Percentiles rank a stretch among this genome's conserved stretches.
Evolutionary conservation across 139 green algal genomes (phyloP).

Genomic region (Coelastrella sp.): DNA sequence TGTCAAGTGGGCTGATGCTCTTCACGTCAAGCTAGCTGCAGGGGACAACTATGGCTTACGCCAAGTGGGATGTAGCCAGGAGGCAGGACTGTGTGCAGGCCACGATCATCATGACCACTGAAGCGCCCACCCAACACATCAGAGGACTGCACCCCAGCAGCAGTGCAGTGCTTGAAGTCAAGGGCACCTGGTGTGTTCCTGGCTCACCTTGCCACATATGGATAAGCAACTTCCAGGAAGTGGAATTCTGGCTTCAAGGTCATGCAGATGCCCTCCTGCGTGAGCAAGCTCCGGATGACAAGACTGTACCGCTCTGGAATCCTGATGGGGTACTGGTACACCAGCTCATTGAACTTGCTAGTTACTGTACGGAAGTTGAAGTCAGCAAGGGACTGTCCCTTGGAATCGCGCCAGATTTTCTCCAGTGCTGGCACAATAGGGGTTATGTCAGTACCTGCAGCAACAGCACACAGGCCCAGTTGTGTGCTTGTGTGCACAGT

Average conservation of each 20-base stretch:
- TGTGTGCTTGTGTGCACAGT: too few species aligned
- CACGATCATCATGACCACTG: background rate
- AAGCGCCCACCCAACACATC: background rate
- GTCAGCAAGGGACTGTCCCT: slow-evolving; percentile 83
- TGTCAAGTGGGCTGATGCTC: background rate
- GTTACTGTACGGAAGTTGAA: slow-evolving; percentile 99
- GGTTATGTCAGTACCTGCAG: slow-evolving; percentile 88
- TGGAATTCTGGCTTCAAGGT: slow-evolving; percentile 96
- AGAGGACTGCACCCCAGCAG: background rate
- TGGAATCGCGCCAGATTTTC: slow-evolving; percentile 96
- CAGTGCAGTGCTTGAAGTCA: background rate
- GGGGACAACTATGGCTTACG: too few species aligned
- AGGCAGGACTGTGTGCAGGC: background rate
- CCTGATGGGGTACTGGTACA: slow-evolving; percentile 99
- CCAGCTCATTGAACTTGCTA: slow-evolving; percentile 98
- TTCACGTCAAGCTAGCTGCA: too few species aligned
- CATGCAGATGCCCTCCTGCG: slow-evolving; percentile 99
- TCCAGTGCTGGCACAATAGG: slow-evolving; percentile 96
- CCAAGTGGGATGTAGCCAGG: background rate
- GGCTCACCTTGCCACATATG: slow-evolving; percentile 85
- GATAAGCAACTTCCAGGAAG: slow-evolving; percentile 96
- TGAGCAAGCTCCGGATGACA: slow-evolving; percentile 94
- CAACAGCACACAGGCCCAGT: background rate
- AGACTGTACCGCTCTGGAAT: slow-evolving; percentile 98
- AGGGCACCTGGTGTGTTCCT: background rate